phyloP scores from a whole-genome alignment of 805 yeast genomes.

The Kluyveromyces aestuarii region DNA sequence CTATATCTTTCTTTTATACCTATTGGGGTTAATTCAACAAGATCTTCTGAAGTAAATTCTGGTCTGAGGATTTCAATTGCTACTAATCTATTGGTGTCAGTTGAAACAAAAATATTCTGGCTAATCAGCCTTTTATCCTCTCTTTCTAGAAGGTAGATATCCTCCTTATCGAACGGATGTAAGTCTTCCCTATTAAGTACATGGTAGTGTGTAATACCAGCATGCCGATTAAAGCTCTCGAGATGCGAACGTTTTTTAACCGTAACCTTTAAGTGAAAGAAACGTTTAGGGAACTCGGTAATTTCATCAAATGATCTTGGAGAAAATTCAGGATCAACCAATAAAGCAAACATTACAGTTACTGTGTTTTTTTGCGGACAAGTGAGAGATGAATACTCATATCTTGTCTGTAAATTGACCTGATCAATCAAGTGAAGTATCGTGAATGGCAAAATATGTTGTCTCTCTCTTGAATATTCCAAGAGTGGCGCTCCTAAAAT shows the following conservation, averaged over 20 bases:
- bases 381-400: constrained; percentile 19
- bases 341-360: constrained; percentile 24
- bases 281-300: constrained; percentile 8
- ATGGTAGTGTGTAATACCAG: constrained; percentile 28
- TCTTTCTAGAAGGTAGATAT: constrained; percentile 13
- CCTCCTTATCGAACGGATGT: constrained; percentile 27
- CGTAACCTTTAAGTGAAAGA: constrained; percentile 30
- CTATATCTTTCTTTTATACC: constrained; percentile 45
- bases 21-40: constrained; percentile 38
- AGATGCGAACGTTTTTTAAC: constrained; percentile 24
- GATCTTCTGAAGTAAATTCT: constrained; percentile 38
- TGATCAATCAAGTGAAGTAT: constrained; percentile 25
- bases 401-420: constrained; percentile 20
- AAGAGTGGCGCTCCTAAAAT: constrained; percentile 23
- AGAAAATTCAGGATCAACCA: constrained; percentile 14
- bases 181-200: constrained; percentile 16
- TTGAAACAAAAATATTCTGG: constrained; percentile 39
- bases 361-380: constrained; percentile 24
- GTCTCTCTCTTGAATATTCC: constrained; percentile 23
- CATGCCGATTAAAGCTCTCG: constrained; percentile 22
- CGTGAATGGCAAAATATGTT: constrained; percentile 12
- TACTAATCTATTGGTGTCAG: constrained; percentile 37
- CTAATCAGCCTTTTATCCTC: constrained; percentile 34
- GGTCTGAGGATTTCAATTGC: constrained; percentile 45
- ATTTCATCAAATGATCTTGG: constrained; percentile 9